Evolutionary conservation across 2,329 filamentous ascomycete genomes (phyloP), one percentile per base, ranked within the genome.

Genomic region (Chalaropsis thielavioides): DNA sequence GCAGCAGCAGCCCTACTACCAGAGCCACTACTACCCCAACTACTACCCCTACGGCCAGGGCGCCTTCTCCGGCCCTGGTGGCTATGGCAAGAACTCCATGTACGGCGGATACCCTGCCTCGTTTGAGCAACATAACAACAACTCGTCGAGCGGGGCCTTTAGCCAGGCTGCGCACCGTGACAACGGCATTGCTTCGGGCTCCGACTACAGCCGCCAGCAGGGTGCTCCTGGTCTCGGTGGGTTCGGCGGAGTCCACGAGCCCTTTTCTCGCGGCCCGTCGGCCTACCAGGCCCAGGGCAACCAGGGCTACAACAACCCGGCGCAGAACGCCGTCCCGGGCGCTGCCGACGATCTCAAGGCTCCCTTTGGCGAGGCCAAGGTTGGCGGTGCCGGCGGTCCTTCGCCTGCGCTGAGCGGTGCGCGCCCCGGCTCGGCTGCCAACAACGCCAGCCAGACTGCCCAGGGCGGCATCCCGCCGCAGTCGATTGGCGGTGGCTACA

Each of bases 1-100:
- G 67, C 74, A 73, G 54, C 79, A 81, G 70, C 76, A 74, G 64
- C 81, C 81, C 1, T 86, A 86, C 74, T 85, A 81, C 70, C 77
- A 76, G 69, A 84, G 80, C 73, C 83, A 83, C 1, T 86, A 84
- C 73, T 87, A 87, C 70, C 77, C 80, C 67, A 78, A 81, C 66
- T 86, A 85, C 73, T 81, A 80, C 70, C 80, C 81, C 63, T 78
- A 76, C 54, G 76, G 76, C 63, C 80, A 83, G 71, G 80, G 77
- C 62, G 79, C 76, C 40, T 72, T 72, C 27, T 64, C 75, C 64
- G 77, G 73, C 4, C 81, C 81, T 1, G 62, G 62, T 17, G 62
- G 65, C 22, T 84, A 84, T 68, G 74, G 78, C 68, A 84, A 84
- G 76, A 79, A 75, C 43, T 76, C 76, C 66, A 75, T 80, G 69